Percentiles rank a stretch among this genome's conserved stretches.
phyloP scores from a whole-genome alignment of 305 asterid genomes.

The Solanum hybrid region DNA sequence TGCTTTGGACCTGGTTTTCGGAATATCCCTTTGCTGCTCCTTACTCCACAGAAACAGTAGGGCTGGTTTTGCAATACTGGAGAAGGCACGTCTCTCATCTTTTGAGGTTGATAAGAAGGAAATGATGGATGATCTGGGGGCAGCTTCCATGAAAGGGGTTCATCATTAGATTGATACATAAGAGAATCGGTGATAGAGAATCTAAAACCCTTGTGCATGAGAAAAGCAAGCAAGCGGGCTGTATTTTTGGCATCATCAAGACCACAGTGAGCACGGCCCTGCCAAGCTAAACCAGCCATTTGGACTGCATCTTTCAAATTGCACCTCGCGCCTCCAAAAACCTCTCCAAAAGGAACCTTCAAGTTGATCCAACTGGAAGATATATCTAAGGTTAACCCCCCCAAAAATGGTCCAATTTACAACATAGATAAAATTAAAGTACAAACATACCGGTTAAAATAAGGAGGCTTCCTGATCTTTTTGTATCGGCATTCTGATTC shows the following conservation, averaged over 20 bases:
- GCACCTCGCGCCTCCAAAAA: slow-evolving; percentile 69
- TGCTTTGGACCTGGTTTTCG: slow-evolving; percentile 76
- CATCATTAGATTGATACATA: slow-evolving; percentile 24
- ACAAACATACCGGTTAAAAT: slow-evolving; percentile 29
- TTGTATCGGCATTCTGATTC: slow-evolving; percentile 43
- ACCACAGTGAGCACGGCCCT: slow-evolving; percentile 90
- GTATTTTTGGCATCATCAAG: slow-evolving; percentile 89
- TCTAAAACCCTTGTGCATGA: slow-evolving; percentile 59
- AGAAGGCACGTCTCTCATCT: slow-evolving; percentile 26
- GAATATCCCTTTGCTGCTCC: slow-evolving; percentile 52
- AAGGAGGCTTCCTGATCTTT: slow-evolving; percentile 36
- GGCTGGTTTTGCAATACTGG: slow-evolving; percentile 32
- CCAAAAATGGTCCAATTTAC: background rate
- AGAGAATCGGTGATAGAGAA: slow-evolving; percentile 70
- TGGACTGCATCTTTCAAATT: slow-evolving; percentile 77
- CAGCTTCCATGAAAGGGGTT: slow-evolving; percentile 41
- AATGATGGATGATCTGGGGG: slow-evolving; percentile 20
- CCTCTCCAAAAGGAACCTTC: slow-evolving; percentile 68
- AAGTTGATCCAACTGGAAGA: slow-evolving; percentile 68
- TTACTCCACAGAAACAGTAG: slow-evolving; percentile 65
- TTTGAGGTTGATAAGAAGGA: slow-evolving; percentile 37
- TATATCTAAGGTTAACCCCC: background rate
- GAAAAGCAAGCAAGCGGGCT: slow-evolving; percentile 55
- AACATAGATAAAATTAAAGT: background rate
- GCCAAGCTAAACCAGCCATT: slow-evolving; percentile 76